Percentiles rank a stretch among this genome's conserved stretches.
Evolutionary conservation across 148 eudicot genomes (phyloP).

Genomic region (Camellia japonica): DNA sequence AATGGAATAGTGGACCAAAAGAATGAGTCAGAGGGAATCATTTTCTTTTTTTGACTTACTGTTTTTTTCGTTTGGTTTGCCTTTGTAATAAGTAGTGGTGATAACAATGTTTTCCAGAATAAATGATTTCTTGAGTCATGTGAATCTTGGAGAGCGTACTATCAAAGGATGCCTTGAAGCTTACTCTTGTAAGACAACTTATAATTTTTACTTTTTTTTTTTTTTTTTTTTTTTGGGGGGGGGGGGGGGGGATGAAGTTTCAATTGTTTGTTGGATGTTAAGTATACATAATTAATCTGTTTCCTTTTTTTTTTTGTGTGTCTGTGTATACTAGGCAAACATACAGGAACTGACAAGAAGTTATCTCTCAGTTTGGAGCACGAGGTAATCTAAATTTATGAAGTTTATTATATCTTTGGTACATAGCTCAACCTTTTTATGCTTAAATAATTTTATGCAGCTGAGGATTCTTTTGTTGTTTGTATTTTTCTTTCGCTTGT

Average conservation of each 20-base stretch:
- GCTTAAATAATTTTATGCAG: neutral
- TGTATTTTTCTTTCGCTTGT: neutral
- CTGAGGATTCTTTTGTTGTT: neutral
- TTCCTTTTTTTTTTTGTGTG: neutral
- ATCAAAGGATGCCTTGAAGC: constrained; percentile 57
- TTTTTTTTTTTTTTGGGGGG: neutral
- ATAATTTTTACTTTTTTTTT: neutral
- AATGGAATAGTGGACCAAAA: neutral
- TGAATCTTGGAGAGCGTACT: constrained; percentile 91
- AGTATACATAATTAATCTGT: neutral
- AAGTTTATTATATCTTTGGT: neutral
- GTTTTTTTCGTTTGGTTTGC: neutral
- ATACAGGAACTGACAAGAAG: constrained; percentile 83
- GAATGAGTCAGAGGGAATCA: neutral
- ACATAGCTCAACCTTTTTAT: neutral
- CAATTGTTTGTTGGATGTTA: neutral
- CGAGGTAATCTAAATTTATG: constrained; percentile 46
- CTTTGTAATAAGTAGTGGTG: neutral
- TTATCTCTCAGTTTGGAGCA: constrained; percentile 85
- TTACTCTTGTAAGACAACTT: constrained; percentile 77
- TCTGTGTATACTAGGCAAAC: constrained; percentile 57
- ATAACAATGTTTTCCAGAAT: constrained; percentile 41
- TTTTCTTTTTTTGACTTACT: neutral
- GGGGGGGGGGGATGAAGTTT: neutral
- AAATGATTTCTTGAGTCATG: constrained; percentile 67